phyloP scores from a whole-genome alignment of 441 rosid species.

The Manihot esculenta region DNA sequence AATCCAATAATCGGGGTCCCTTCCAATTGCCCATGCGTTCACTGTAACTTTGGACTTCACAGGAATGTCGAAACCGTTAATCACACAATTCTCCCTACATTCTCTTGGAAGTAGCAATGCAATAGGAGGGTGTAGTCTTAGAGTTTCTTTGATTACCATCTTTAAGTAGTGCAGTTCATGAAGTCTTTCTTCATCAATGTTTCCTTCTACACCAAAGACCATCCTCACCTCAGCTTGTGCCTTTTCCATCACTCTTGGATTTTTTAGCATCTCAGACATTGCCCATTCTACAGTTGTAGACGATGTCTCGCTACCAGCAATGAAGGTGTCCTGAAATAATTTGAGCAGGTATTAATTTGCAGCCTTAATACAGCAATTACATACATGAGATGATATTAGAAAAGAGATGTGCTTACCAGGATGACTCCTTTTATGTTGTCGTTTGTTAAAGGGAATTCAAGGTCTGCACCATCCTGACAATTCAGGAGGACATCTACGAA shows the following conservation, averaged over 20 bases:
- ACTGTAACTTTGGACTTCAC: constrained; percentile 1
- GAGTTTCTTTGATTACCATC: constrained; percentile 3
- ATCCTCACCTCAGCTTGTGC: neutral
- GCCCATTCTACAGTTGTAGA: neutral
- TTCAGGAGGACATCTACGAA: constrained; percentile 17
- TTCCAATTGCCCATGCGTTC: neutral
- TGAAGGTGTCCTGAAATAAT: constrained; percentile 1
- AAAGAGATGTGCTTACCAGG: neutral
- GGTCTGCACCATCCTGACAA: constrained; percentile 12
- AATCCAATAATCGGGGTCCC: neutral
- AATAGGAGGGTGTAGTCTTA: constrained; percentile 7
- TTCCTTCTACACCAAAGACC: neutral
- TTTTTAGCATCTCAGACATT: neutral
- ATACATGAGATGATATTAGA: neutral
- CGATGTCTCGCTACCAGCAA: neutral
- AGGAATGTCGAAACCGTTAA: constrained; percentile 11
- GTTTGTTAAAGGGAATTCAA: constrained; percentile 13
- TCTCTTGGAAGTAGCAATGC: constrained; percentile 12
- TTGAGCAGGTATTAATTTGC: neutral
- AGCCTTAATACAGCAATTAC: neutral
- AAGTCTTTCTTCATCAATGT: neutral
- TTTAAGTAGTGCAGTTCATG: neutral
- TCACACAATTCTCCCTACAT: constrained; percentile 1
- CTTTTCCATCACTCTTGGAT: constrained; percentile 5
- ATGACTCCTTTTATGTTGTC: constrained; percentile 21